These are phyloP conservation scores for Salix exigua DNA, from an alignment of 345 rosid species.

Conservation along the genomic window DNA sequence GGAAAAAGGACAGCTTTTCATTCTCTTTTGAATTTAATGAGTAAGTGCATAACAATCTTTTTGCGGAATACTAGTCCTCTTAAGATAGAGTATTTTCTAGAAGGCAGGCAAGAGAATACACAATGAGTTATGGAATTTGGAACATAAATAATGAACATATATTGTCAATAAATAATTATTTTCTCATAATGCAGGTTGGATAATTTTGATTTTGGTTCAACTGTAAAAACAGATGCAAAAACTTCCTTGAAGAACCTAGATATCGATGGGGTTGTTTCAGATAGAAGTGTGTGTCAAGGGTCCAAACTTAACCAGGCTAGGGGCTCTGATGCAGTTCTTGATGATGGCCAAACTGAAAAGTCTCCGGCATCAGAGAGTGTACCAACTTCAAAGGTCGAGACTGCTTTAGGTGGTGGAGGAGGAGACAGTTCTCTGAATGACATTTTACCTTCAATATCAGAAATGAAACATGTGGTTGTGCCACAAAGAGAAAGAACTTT, in stretches of 20 bases:
- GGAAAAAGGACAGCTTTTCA: conserved; percentile 41
- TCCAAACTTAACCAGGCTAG: conserved; percentile 21
- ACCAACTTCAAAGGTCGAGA: conserved; percentile 24
- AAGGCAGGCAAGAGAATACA: neutral
- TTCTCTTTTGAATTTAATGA: conserved; percentile 77
- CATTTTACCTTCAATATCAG: conserved; percentile 23
- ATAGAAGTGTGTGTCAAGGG: conserved; percentile 26
- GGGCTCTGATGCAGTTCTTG: conserved; percentile 15
- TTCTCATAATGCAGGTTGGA: conserved; percentile 48
- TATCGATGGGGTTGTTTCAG: conserved; percentile 30
- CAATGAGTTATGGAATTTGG: conserved; percentile 12
- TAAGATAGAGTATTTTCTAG: neutral
- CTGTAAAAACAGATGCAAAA: conserved; percentile 35
- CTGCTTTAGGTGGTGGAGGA: conserved; percentile 21
- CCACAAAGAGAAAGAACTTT: conserved; percentile 13
- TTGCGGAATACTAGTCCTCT: conserved; percentile 1
- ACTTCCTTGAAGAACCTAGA: conserved; percentile 26
- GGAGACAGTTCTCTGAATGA: conserved; percentile 22
- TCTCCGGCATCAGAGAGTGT: conserved; percentile 23
- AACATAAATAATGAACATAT: neutral
- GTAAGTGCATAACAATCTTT: conserved; percentile 34
- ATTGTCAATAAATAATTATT: neutral
- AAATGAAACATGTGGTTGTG: conserved; percentile 9
- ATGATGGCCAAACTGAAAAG: conserved; percentile 17
- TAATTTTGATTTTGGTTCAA: conserved; percentile 47